Conservation (phyloP, 2,329 filamentous ascomycete genomes). For the Ceratocystis harringtonii region DNA sequence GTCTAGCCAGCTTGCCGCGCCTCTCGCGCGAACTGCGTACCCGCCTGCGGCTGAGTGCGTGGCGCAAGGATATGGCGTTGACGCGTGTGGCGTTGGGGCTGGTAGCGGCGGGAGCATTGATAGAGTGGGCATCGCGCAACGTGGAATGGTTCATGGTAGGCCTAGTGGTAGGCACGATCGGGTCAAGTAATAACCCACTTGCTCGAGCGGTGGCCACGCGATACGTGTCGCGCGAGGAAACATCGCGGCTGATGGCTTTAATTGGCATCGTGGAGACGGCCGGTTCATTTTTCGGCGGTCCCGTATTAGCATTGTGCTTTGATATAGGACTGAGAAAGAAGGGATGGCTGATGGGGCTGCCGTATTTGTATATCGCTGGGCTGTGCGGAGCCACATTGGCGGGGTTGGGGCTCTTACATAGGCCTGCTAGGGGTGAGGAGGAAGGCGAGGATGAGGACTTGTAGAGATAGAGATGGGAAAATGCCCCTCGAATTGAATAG, state of each 20-base stretch:
- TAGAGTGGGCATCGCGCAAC: slow-evolving; percentile 25
- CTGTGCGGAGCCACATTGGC: slow-evolving; percentile 22
- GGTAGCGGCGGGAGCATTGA: slow-evolving; percentile 23
- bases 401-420: slow-evolving; percentile 24
- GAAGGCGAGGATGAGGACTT: slow-evolving; percentile 17
- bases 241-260: slow-evolving; percentile 29
- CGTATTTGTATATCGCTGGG: slow-evolving; percentile 28
- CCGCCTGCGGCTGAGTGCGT: slow-evolving; percentile 25
- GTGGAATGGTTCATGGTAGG: slow-evolving; percentile 26
- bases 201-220: slow-evolving; percentile 29
- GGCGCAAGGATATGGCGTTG: slow-evolving; percentile 27
- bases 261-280: slow-evolving; percentile 28
- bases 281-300: slow-evolving; percentile 29
- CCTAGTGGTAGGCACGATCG: slow-evolving; percentile 27
- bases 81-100: slow-evolving; percentile 25
- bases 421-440: slow-evolving; percentile 21
- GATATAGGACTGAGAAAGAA: slow-evolving; percentile 25
- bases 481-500: background rate
- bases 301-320: slow-evolving; percentile 28
- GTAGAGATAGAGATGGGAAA: slow-evolving; percentile 12
- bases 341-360: slow-evolving; percentile 27
- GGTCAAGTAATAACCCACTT: slow-evolving; percentile 27
- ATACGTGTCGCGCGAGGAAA: slow-evolving; percentile 26
- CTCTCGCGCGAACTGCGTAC: slow-evolving; percentile 24
- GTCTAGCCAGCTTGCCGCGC: slow-evolving; percentile 27